Evolutionary conservation across 2,329 filamentous ascomycete genomes (phyloP), one percentile per base, ranked within the genome.

Genomic region (Calcarisporium arbuscula): DNA sequence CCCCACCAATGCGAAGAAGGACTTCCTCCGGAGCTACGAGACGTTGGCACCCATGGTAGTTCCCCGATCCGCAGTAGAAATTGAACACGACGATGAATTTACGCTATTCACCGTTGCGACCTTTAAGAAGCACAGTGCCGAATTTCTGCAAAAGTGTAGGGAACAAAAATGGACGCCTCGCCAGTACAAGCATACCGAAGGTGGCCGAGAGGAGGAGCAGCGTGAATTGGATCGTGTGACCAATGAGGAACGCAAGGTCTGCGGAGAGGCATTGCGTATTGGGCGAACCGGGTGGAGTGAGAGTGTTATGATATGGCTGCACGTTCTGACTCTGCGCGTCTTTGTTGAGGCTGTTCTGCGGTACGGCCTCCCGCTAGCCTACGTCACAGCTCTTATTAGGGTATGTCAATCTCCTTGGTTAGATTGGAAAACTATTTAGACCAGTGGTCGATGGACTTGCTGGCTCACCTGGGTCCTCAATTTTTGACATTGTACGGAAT

Each of bases 321-420:
- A 98, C 56, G 84, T 95, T 19, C 70, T 96, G 52, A 85, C 89
- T 6, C 65, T 98, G 51, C 73, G 92, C 35, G 89, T 96, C 15
- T 98, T 96, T 61, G 92, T 98, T 15, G 92, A 98, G 71, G 95
- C 89, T 5, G 92, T 98, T n/a, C 68, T 98, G 54, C 79, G 92
- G 46, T 98, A 98, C 54, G 92, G 92, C 19, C 62, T 98, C 50
- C 92, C 92, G 30, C 65, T 95, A 44, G 85, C 94, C 49, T 98
- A 90, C 60, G 81, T 94, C 31, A 85, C 82, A 48, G 86, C 81
- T 12, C 65, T 95, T 46, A 68, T 96, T 42, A 82, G 86, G 80
- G 89, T 94, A 73, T 48, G 77, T 54, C 21, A 19, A 16, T n/a
- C n/a, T 18, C 16, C 17, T n/a, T 16, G 7, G 11, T 9, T 25